Conservation (phyloP, 345 rosid species). For the Heritiera fomes region DNA sequence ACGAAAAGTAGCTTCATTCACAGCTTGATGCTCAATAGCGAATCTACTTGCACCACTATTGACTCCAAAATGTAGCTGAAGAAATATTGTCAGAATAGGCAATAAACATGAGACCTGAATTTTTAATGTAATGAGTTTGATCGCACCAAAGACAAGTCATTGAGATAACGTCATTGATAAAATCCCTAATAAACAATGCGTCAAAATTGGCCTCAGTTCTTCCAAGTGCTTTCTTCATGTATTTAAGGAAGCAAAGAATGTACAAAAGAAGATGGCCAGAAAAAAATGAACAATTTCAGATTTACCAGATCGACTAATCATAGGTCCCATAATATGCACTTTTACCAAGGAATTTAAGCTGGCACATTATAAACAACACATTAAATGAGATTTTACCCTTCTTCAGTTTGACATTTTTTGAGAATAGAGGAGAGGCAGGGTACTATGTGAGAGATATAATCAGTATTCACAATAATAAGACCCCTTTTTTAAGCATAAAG, state of each 20-base stretch:
- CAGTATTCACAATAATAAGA: neutral
- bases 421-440: neutral
- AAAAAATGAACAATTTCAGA: neutral
- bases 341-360: neutral
- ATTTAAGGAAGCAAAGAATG: neutral
- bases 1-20: conserved; percentile 95
- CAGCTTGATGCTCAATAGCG: conserved; percentile 89
- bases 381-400: neutral
- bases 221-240: neutral
- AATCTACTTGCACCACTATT: conserved; percentile 92
- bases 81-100: conserved; percentile 11
- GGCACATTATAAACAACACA: no score
- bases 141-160: conserved; percentile 4
- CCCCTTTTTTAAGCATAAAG: neutral
- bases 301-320: conserved; percentile 6
- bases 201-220: neutral
- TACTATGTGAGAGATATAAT: neutral
- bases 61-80: conserved; percentile 88
- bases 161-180: neutral
- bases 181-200: neutral
- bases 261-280: neutral
- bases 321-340: neutral
- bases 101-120: neutral
- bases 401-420: neutral
- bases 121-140: neutral